A percentile compares a stretch with the other conserved stretches of the same genome.
phyloP scores from a whole-genome alignment of 2,329 filamentous ascomycete species.

The Colletotrichum sp. region DNA sequence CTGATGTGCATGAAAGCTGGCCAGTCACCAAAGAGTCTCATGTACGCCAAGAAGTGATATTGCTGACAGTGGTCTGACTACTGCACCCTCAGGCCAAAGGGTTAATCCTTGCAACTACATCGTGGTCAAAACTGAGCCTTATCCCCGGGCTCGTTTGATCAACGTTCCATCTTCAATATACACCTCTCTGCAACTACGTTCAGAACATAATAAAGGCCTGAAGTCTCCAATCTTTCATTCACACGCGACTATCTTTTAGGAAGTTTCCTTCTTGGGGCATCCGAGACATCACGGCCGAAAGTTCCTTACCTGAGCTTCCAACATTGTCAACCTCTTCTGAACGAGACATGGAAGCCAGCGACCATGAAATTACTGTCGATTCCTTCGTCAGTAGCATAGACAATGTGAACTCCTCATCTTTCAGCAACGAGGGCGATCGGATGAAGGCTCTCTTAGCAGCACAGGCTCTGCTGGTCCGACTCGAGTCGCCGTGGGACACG shows the following conservation, averaged over 20 bases:
- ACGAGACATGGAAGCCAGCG: background rate
- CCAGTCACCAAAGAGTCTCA: background rate
- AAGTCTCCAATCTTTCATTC: rapidly evolving
- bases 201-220: rapidly evolving
- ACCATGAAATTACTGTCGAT: background rate
- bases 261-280: background rate
- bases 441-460: background rate
- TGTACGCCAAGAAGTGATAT: background rate
- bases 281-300: background rate
- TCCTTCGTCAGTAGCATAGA: background rate
- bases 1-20: background rate
- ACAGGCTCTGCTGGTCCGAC: background rate
- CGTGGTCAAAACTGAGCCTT: background rate
- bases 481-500: conserved; percentile 7
- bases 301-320: background rate
- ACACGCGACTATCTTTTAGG: background rate
- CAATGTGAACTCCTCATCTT: background rate
- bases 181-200: rapidly evolving
- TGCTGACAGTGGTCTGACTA: background rate
- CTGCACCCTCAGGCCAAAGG: background rate
- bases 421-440: background rate
- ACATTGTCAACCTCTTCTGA: background rate
- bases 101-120: background rate
- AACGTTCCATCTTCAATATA: background rate
- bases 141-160: background rate